Evolutionary conservation across 306 rosid genomes (phyloP).

Genomic region (Spatholobus suberectus): DNA sequence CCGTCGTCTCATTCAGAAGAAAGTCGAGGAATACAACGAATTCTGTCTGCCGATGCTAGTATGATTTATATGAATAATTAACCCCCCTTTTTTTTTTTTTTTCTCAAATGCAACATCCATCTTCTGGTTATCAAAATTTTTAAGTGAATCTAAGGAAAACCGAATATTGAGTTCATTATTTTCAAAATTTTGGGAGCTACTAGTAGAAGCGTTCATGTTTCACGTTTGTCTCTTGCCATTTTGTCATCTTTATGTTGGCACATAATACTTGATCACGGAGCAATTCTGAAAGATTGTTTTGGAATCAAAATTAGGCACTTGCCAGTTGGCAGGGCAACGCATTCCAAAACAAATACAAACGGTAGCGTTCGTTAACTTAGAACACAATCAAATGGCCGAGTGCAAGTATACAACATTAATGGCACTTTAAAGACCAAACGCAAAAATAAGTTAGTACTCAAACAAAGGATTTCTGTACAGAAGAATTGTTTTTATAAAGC

Average conservation of each 20-base stretch:
- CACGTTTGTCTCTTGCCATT: not conserved
- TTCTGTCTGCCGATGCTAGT: not conserved
- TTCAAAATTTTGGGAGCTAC: not conserved
- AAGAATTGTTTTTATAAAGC: constrained; percentile 30
- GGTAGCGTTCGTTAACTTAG: not conserved
- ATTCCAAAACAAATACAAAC: not conserved
- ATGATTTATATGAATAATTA: not conserved
- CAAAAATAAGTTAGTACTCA: too few species aligned
- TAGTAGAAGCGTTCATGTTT: not conserved
- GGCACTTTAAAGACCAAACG: not conserved
- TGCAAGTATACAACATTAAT: not conserved
- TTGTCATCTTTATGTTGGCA: not conserved
- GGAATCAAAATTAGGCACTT: not conserved
- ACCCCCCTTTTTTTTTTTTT: not conserved
- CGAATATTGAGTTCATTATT: not conserved
- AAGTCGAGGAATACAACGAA: not conserved
- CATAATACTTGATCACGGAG: not conserved
- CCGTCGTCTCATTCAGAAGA: not conserved
- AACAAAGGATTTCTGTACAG: constrained; percentile 44
- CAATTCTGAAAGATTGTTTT: not conserved
- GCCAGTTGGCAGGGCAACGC: not conserved
- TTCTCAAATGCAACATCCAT: not conserved
- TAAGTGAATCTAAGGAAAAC: not conserved
- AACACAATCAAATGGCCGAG: constrained; percentile 1
- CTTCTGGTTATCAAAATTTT: not conserved